phyloP scores from a whole-genome alignment of 805 yeast species.

The Yarrowia sp. region DNA sequence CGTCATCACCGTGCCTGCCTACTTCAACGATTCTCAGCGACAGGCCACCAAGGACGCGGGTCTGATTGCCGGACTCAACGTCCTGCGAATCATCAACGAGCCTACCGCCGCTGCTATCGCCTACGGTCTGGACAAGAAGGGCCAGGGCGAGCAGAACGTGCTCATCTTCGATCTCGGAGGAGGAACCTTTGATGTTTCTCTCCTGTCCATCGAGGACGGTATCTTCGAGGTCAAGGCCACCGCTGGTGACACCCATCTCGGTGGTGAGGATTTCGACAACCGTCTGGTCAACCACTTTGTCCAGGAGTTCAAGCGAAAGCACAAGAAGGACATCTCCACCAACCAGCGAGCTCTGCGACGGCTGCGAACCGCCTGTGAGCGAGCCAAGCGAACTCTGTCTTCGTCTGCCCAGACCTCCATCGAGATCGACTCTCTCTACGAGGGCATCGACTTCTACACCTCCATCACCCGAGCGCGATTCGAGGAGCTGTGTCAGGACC shows the following conservation, averaged over 20 bases:
- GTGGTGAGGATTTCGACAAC: slow-evolving; percentile 15
- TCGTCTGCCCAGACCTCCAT: slow-evolving; percentile 6
- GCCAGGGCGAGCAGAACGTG: slow-evolving; percentile 80
- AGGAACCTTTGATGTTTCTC: slow-evolving; percentile 86
- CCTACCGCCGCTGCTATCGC: slow-evolving; percentile 99
- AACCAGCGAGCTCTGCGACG: slow-evolving; percentile 22
- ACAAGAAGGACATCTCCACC: slow-evolving; percentile 15
- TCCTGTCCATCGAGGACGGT: slow-evolving; percentile 91
- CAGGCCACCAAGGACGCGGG: slow-evolving; percentile 17
- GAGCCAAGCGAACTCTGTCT: slow-evolving; percentile 16
- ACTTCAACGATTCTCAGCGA: slow-evolving; percentile 46
- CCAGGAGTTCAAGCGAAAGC: slow-evolving; percentile 22
- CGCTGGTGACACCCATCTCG: slow-evolving; percentile 72
- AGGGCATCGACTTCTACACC: slow-evolving; percentile 17
- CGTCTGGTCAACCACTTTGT: slow-evolving; percentile 16
- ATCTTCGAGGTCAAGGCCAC: slow-evolving; percentile 96
- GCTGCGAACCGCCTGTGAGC: slow-evolving; percentile 15
- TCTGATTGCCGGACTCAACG: slow-evolving; percentile 5
- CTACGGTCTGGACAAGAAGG: slow-evolving; percentile 74
- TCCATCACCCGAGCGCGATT: slow-evolving; percentile 18
- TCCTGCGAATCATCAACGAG: slow-evolving; percentile 91
- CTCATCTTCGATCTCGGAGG: slow-evolving; percentile 54
- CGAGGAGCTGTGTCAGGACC: slow-evolving; percentile 91
- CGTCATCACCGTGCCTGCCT: slow-evolving; percentile 95
- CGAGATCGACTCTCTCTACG: slow-evolving; percentile 10